Base-by-base conservation (phyloP, 805 yeast species). In the Brettanomyces custersianus region DNA sequence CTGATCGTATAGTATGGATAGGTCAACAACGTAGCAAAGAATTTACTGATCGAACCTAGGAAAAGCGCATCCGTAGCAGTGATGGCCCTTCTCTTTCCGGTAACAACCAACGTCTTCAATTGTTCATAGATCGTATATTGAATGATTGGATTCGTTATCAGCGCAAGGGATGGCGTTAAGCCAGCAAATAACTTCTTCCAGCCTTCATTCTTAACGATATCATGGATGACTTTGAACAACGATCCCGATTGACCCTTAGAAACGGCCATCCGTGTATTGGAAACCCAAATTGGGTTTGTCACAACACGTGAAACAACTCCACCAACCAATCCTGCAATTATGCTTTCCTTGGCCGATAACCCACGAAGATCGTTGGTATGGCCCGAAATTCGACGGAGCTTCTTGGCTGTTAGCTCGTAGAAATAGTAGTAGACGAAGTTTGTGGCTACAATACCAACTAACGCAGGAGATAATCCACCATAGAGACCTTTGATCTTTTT, bases 251-350 rank as follows among this genome's bases (percentile, higher is more conserved):
- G 24, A n/a, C 38, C 25, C 26, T 38, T 59, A 54, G 35, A 31
- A 13, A 88, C 86, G 47, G 94, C 83, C 72, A 80, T 76, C 52
- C 95, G 71, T 3, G 96, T 87, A 55, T 87, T 87, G 31, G 94
- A 92, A 30, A 87, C 94, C 96, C 96, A 87, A 46, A 85, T 76
- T 18, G 96, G 96, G 56, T 87, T 87, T 10, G 95, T 78, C 9
- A 78, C 68, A 16, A 82, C 63, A 34, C 87, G 82, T 3, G 96
- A 86, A 26, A 86, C 72, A 8, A 87, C 72, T 0, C 96, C 96
- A 2, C 96, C 94, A 50, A 84, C 66, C 1, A 92, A 80, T 20
- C 96, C 94, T 2, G 87, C 78, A 5, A 69, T 40, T 48, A 86
- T 79, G 36, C 85, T 72, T 58, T 85, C 87, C 4, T 66, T 36